phyloP scores from a whole-genome alignment of 2,329 filamentous ascomycete genomes.

The Ceratocystis eucalypticola region DNA sequence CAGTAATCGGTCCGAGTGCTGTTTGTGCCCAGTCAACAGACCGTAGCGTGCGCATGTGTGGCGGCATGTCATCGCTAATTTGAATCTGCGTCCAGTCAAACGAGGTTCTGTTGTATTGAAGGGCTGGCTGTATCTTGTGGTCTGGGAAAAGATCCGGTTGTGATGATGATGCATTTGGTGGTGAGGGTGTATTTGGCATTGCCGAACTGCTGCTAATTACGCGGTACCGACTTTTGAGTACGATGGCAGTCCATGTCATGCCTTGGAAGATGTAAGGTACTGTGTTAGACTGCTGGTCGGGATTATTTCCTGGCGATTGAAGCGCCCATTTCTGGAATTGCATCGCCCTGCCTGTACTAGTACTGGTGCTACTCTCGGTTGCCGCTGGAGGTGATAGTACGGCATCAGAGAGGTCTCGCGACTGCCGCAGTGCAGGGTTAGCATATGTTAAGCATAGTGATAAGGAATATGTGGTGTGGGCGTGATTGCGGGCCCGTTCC shows the following conservation, averaged over 20 bases:
- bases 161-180: no score
- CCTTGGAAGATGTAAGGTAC: slow-evolving; percentile 48
- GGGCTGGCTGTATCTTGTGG: slow-evolving; percentile 27
- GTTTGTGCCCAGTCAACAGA: slow-evolving; percentile 61
- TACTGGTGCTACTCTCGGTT: no score
- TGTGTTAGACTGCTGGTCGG: slow-evolving; percentile 25
- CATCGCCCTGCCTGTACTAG: no score
- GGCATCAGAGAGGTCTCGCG: slow-evolving; percentile 33
- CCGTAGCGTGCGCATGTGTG: slow-evolving; percentile 60
- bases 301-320: neutral
- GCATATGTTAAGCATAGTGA: slow-evolving; percentile 51
- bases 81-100: slow-evolving; percentile 75
- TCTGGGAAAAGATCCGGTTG: slow-evolving; percentile 3
- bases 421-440: slow-evolving; percentile 48
- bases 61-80: slow-evolving; percentile 46
- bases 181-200: neutral
- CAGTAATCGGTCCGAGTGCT: slow-evolving; percentile 59
- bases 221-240: slow-evolving; percentile 53
- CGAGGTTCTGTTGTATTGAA: slow-evolving; percentile 31
- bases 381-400: neutral
- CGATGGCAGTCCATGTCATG: slow-evolving; percentile 56
- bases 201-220: slow-evolving; percentile 46
- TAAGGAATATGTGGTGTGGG: slow-evolving; percentile 28
- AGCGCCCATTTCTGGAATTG: slow-evolving; percentile 5
- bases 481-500: slow-evolving; percentile 33